Percentiles rank a stretch among this genome's conserved stretches.
Evolutionary conservation across 192 early-diverging fungal genomes (phyloP).

Genomic region (Backusella liffmaniae): DNA sequence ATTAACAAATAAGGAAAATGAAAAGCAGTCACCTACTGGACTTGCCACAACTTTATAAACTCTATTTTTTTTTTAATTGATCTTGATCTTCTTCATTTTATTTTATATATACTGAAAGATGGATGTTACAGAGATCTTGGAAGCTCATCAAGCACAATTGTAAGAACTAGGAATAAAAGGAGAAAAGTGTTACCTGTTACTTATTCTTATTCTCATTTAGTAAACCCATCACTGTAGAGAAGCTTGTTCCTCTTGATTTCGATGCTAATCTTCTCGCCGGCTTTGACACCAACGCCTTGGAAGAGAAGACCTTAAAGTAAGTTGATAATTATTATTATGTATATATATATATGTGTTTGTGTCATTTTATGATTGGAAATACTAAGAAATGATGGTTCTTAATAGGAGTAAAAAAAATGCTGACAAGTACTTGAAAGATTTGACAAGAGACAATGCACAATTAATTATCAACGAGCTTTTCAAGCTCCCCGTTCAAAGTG

Average conservation of each 20-base stretch:
- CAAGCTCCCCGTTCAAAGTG: slow-evolving; percentile 63
- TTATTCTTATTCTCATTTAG: slow-evolving; percentile 25
- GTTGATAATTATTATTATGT: not conserved
- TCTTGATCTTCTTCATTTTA: slow-evolving; percentile 2
- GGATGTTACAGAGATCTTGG: slow-evolving; percentile 69
- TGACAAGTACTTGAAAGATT: slow-evolving; percentile 63
- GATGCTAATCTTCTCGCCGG: slow-evolving; percentile 84
- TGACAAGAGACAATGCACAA: slow-evolving; percentile 82
- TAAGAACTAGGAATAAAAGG: slow-evolving; percentile 11
- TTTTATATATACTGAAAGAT: slow-evolving; percentile 26
- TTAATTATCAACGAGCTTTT: slow-evolving; percentile 89
- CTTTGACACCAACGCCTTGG: slow-evolving; percentile 82
- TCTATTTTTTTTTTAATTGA: slow-evolving; percentile 6
- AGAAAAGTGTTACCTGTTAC: not conserved
- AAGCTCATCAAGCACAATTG: slow-evolving; percentile 67
- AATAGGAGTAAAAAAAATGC: slow-evolving; percentile 34
- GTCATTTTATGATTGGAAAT: slow-evolving; percentile 1
- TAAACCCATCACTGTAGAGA: slow-evolving; percentile 78
- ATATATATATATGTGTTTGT: too few species aligned
- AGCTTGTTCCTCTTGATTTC: slow-evolving; percentile 78
- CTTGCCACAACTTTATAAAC: not conserved
- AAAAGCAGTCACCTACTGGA: not conserved
- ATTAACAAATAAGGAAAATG: not conserved
- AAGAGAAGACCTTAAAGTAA: slow-evolving; percentile 58
- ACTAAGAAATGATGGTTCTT: not conserved